A percentile compares a stretch with the other conserved stretches of the same genome.
Evolutionary conservation across 768 basidiomycete genomes (phyloP).

Genomic region (Lyophyllum semitale): DNA sequence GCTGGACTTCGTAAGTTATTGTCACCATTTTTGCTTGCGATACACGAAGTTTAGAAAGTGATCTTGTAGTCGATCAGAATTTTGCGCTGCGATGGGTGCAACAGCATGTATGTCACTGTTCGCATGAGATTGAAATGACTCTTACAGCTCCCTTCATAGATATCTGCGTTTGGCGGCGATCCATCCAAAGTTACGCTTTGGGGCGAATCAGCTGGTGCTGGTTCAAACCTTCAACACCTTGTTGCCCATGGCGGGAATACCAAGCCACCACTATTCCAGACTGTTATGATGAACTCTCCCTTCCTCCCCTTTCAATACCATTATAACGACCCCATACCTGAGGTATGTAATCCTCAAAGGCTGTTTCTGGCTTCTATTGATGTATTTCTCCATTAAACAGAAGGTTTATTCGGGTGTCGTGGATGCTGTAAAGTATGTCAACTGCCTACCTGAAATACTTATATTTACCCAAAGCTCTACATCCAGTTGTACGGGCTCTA

Average conservation of each 20-base stretch:
- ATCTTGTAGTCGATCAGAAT: not conserved
- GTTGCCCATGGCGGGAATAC: constrained; percentile 48
- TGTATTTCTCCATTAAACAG: too few species aligned
- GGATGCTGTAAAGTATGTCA: too few species aligned
- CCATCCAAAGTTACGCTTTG: constrained; percentile 37
- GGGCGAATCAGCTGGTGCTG: constrained; percentile 45
- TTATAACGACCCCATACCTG: constrained; percentile 35
- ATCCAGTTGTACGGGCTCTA: too few species aligned
- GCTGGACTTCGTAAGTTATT: not conserved
- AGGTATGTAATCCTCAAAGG: too few species aligned
- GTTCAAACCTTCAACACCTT: constrained; percentile 49
- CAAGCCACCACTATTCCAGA: constrained; percentile 40
- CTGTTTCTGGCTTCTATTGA: too few species aligned
- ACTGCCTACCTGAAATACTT: too few species aligned
- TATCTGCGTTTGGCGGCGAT: constrained; percentile 39
- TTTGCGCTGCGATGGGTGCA: constrained; percentile 44
- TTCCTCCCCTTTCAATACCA: constrained; percentile 45
- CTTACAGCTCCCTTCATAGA: constrained; percentile 21
- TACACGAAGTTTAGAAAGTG: not conserved
- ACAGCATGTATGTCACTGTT: constrained; percentile 25
- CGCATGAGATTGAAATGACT: not conserved
- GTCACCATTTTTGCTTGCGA: not conserved
- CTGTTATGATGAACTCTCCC: constrained; percentile 43
- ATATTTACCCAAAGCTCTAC: too few species aligned
- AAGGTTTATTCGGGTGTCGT: too few species aligned